Conservation (phyloP, 805 yeast species). For the Hagleromyces aurorensis region DNA sequence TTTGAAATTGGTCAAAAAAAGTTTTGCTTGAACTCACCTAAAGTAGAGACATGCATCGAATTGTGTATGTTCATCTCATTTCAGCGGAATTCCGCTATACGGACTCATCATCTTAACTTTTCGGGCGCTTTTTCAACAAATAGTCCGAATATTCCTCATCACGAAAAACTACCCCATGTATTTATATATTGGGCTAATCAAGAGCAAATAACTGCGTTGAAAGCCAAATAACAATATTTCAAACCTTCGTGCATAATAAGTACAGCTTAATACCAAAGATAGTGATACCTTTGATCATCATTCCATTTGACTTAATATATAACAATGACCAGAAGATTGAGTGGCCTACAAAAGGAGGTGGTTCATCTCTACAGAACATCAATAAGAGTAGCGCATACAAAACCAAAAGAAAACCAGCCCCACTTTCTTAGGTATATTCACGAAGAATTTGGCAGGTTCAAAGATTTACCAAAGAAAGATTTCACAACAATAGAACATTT, state of each 20-base stretch:
- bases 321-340: slow-evolving; percentile 29
- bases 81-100: no score
- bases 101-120: no score
- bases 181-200: no score
- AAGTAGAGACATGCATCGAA: no score
- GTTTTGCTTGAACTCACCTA: no score
- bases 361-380: slow-evolving; percentile 42
- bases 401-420: slow-evolving; percentile 39
- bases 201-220: slow-evolving; percentile 1
- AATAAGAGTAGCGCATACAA: slow-evolving; percentile 37
- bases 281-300: neutral
- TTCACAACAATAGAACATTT: slow-evolving; percentile 82
- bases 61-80: no score
- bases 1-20: no score
- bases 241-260: neutral
- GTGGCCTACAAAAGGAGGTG: slow-evolving; percentile 48
- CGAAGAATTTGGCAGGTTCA: slow-evolving; percentile 55
- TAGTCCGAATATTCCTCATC: no score
- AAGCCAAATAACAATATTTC: neutral
- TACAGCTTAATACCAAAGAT: neutral
- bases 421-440: slow-evolving; percentile 43
- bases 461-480: slow-evolving; percentile 59
- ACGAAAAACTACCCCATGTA: no score
- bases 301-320: no score
- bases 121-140: no score